These are phyloP conservation scores for Caryopteris hybrid DNA, from an alignment of 305 asterid genomes.

Conservation along the genomic window DNA sequence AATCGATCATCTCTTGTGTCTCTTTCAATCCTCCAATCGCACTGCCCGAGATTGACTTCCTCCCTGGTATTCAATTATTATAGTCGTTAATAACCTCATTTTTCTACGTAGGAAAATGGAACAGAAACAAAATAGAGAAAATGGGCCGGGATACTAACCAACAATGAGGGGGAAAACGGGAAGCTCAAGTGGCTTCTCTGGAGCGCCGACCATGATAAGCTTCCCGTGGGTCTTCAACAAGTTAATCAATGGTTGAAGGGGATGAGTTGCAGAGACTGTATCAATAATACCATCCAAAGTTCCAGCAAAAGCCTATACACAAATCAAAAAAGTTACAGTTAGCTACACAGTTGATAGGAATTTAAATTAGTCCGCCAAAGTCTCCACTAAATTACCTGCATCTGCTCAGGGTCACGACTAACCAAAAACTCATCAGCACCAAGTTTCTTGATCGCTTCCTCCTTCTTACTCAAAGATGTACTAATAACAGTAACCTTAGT, in stretches of 20 bases:
- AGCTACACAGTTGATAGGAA: background rate
- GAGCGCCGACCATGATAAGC: constrained; percentile 48
- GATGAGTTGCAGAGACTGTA: constrained; percentile 49
- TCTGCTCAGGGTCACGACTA: constrained; percentile 34
- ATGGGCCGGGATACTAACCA: constrained; percentile 16
- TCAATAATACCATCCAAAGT: constrained; percentile 65
- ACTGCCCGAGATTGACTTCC: constrained; percentile 38
- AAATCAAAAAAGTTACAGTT: background rate
- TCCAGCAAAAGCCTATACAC: constrained; percentile 40
- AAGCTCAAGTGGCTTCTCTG: constrained; percentile 47
- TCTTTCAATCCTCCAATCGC: constrained; percentile 46
- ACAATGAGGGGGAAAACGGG: constrained; percentile 33
- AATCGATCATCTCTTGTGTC: too few relatives aligned
- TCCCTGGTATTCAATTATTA: constrained; percentile 24
- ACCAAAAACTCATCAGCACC: constrained; percentile 54
- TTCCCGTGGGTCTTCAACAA: constrained; percentile 53
- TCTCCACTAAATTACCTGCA: constrained; percentile 36
- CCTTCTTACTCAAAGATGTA: constrained; percentile 36
- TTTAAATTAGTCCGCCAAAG: background rate
- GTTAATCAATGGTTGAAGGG: constrained; percentile 36
- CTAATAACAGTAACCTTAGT: constrained; percentile 53
- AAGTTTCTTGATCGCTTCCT: constrained; percentile 46
- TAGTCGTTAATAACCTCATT: background rate
- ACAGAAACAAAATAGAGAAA: background rate
- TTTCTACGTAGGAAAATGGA: background rate